phyloP scores from a whole-genome alignment of 1,284 basidiomycete species.

The Microbotryum silenes-acaulis region DNA sequence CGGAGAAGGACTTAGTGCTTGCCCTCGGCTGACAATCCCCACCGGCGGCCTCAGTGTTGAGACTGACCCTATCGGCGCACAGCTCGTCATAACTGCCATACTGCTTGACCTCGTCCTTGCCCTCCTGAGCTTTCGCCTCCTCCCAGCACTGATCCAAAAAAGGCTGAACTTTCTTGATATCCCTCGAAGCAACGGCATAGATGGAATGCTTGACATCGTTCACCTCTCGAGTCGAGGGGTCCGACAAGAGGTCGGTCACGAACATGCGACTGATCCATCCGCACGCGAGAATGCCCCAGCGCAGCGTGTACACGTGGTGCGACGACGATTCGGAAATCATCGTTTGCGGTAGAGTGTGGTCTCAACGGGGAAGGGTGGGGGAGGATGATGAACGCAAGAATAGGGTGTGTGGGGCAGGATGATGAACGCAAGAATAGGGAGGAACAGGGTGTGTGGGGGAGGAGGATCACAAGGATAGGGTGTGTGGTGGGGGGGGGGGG shows the following conservation, averaged over 20 bases:
- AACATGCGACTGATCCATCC: slow-evolving; percentile 42
- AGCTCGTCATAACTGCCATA: slow-evolving; percentile 43
- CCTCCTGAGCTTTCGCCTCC: slow-evolving; percentile 35
- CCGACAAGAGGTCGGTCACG: slow-evolving; percentile 41
- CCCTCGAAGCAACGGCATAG: slow-evolving; percentile 44
- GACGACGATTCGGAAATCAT: too few relatives aligned
- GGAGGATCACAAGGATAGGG: too few relatives aligned
- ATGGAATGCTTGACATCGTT: slow-evolving; percentile 45
- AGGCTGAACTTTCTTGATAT: slow-evolving; percentile 38
- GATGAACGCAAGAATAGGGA: too few relatives aligned
- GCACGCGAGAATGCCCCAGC: slow-evolving; percentile 3
- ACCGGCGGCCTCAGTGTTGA: neutral
- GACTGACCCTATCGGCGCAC: slow-evolving; percentile 36
- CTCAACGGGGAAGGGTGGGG: too few relatives aligned
- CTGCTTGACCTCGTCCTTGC: slow-evolving; percentile 22
- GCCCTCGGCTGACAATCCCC: too few relatives aligned
- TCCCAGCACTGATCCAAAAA: slow-evolving; percentile 41
- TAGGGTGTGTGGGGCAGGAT: too few relatives aligned
- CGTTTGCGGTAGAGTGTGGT: too few relatives aligned
- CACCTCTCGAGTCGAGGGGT: slow-evolving; percentile 39
- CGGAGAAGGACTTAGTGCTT: too few relatives aligned
- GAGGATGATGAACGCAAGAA: too few relatives aligned
- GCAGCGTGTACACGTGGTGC: neutral
- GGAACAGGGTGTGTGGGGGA: too few relatives aligned
- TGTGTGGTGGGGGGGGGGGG: too few relatives aligned